These are phyloP conservation scores for Aspergillus aculeatinus DNA, from an alignment of 2,329 filamentous ascomycete genomes.

Conservation along the genomic window DNA sequence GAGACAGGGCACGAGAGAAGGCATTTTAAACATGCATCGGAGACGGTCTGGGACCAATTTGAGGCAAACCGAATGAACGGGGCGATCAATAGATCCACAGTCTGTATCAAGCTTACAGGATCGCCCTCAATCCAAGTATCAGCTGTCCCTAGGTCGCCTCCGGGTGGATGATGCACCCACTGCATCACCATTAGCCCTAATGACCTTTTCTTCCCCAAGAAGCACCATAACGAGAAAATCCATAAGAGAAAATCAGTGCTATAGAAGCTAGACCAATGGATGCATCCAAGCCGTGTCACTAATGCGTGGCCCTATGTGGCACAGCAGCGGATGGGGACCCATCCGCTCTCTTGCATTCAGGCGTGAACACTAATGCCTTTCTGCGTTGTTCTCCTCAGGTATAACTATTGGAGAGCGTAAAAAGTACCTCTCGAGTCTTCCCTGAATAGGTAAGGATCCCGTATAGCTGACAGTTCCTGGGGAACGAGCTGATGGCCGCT, in stretches of 20 bases:
- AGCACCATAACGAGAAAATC: neutral
- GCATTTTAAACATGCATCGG: conserved; percentile 12
- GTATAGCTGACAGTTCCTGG: neutral
- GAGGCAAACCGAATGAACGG: neutral
- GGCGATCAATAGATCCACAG: conserved; percentile 15
- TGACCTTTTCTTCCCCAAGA: neutral
- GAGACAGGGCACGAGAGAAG: conserved; percentile 14
- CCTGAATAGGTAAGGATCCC: neutral
- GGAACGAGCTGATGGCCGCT: neutral
- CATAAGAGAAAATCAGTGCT: conserved; percentile 8
- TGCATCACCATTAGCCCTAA: conserved; percentile 14
- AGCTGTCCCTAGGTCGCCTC: conserved; percentile 7
- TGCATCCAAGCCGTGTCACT: conserved; percentile 15
- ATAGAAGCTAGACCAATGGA: conserved; percentile 9
- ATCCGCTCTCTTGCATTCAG: conserved; percentile 20
- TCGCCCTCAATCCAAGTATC: conserved; percentile 7
- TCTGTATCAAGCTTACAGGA: conserved; percentile 14
- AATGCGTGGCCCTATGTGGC: conserved; percentile 19
- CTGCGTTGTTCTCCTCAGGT: conserved; percentile 12
- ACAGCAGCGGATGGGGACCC: conserved; percentile 13
- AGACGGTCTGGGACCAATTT: neutral
- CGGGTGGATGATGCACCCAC: conserved; percentile 6
- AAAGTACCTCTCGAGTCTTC: neutral
- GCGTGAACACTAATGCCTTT: conserved; percentile 20
- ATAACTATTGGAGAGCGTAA: neutral